Conservation (phyloP, 2,329 filamentous ascomycete genomes). For the Penicillium vulpinum region DNA sequence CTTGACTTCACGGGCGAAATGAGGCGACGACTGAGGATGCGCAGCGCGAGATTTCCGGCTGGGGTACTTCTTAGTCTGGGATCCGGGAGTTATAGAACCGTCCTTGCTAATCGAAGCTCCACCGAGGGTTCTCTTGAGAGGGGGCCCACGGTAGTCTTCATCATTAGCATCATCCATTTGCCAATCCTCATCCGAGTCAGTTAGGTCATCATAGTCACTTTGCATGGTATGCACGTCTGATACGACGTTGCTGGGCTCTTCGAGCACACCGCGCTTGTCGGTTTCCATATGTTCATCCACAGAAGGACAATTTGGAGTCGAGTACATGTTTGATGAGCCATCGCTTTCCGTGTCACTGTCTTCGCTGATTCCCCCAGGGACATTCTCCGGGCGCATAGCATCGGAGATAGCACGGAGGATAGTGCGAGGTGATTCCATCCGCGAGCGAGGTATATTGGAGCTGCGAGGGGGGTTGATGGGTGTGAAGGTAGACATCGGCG, state of each 20-base stretch:
- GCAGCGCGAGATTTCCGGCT: constrained; percentile 5
- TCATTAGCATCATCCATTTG: constrained; percentile 19
- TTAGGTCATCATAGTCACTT: constrained; percentile 7
- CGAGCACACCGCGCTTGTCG: background rate
- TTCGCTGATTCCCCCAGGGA: constrained; percentile 8
- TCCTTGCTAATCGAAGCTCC: background rate
- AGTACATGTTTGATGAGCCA: constrained; percentile 12
- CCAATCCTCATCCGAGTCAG: constrained; percentile 15
- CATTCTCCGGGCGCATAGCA: constrained; percentile 2
- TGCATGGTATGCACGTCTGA: background rate
- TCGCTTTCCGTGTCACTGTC: constrained; percentile 17
- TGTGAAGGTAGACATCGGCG: constrained; percentile 39
- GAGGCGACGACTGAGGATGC: background rate
- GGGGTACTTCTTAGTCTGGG: constrained; percentile 9
- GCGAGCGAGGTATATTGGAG: constrained; percentile 11
- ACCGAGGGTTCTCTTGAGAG: background rate
- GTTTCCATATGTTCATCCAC: constrained; percentile 5
- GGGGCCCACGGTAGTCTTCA: constrained; percentile 18
- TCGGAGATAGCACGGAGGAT: constrained; percentile 25
- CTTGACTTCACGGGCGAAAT: constrained; percentile 36
- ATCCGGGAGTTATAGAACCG: background rate
- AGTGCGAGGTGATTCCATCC: constrained; percentile 22
- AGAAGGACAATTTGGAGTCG: constrained; percentile 15
- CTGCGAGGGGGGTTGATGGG: constrained; percentile 45
- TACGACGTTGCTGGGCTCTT: background rate